These are phyloP conservation scores for Epichloe amarillans DNA, from an alignment of 2,329 filamentous ascomycete species.

Conservation along the genomic window DNA sequence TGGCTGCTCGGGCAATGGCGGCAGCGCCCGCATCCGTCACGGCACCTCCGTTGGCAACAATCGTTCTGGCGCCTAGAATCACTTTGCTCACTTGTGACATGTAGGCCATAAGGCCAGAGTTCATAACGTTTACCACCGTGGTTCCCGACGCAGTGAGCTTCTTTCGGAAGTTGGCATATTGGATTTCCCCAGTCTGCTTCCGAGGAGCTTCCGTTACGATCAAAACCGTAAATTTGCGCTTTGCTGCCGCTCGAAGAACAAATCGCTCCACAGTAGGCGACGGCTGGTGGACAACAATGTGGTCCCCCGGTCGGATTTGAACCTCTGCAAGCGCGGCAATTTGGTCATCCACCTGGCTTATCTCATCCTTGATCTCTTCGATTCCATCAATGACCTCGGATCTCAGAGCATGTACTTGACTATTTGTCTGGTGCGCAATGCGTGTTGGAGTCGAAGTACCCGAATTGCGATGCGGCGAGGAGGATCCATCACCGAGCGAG, in stretches of 20 bases:
- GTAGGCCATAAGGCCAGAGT: constrained; percentile 77
- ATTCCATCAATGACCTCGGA: constrained; percentile 91
- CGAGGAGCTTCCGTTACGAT: constrained; percentile 53
- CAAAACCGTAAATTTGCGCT: constrained; percentile 84
- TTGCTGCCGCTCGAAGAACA: constrained; percentile 71
- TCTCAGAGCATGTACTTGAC: constrained; percentile 55
- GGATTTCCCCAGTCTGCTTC: constrained; percentile 23
- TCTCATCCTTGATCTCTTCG: constrained; percentile 89
- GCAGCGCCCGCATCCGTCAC: constrained; percentile 74
- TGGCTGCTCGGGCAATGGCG: constrained; percentile 73
- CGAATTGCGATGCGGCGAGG: constrained; percentile 34
- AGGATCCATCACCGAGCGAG: constrained; percentile 21
- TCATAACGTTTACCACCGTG: constrained; percentile 70
- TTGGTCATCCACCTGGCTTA: constrained; percentile 84
- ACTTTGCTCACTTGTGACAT: constrained; percentile 96
- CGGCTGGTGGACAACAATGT: constrained; percentile 79
- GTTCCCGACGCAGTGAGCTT: constrained; percentile 67
- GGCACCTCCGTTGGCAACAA: constrained; percentile 78
- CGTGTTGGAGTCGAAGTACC: constrained; percentile 36
- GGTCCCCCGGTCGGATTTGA: constrained; percentile 85
- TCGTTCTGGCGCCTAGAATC: constrained; percentile 73
- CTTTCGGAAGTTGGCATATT: constrained; percentile 52
- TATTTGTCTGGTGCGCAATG: constrained; percentile 24
- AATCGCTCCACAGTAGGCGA: constrained; percentile 83
- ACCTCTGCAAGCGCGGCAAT: constrained; percentile 80